Conservation (phyloP, 371 early-diverging fungal species). For the Syncephalastrum sp. region DNA sequence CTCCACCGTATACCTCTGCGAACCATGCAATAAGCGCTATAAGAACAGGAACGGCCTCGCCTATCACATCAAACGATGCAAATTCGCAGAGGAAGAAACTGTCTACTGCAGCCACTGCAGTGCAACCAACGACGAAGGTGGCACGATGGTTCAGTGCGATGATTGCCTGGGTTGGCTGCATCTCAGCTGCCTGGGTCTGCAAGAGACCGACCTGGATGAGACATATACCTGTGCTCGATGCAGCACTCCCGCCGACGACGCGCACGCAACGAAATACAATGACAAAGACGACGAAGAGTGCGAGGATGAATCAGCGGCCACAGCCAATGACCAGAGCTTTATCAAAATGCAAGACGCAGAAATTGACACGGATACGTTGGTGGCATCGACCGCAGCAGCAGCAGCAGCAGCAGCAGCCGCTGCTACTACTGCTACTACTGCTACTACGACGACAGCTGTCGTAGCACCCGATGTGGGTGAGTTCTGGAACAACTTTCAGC, state of each 20-base stretch:
- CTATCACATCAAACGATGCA: constrained; percentile 49
- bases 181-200: constrained; percentile 42
- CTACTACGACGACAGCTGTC: no score
- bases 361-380: no score
- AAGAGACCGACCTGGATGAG: constrained; percentile 32
- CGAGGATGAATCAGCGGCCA: constrained; percentile 4
- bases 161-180: constrained; percentile 49
- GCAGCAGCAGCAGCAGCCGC: no score
- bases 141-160: constrained; percentile 53
- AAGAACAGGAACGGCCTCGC: constrained; percentile 42
- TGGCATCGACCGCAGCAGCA: no score
- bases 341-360: no score
- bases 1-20: constrained; percentile 29
- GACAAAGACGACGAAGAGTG: constrained; percentile 15
- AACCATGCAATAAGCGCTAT: constrained; percentile 48
- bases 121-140: constrained; percentile 8
- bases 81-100: constrained; percentile 2
- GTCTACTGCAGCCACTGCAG: background rate
- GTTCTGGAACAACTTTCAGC: no score
- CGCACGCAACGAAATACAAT: background rate
- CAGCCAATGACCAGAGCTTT: no score
- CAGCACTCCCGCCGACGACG: background rate
- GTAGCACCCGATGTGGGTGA: no score
- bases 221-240: constrained; percentile 52
- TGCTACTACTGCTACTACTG: no score